A percentile compares a stretch with the other conserved stretches of the same genome.
These are phyloP conservation scores for Westerdykella sp. DNA, from an alignment of 2,329 filamentous ascomycete species.

Conservation along the genomic window DNA sequence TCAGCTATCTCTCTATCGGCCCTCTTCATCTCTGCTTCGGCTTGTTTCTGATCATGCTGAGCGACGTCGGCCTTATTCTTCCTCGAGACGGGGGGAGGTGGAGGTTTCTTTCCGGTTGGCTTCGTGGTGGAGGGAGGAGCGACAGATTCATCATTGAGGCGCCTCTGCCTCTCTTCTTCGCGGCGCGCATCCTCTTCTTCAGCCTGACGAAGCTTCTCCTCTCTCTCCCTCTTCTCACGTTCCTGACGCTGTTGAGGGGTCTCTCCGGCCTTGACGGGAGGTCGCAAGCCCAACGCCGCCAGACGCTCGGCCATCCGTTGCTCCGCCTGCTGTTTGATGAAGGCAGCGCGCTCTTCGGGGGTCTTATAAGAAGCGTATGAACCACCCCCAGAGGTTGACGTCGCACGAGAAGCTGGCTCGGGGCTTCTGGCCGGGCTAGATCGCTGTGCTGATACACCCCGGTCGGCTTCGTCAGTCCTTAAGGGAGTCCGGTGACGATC, in stretches of 20 bases:
- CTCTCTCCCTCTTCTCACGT: conserved; percentile 79
- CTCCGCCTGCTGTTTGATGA: conserved; percentile 95
- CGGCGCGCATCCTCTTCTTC: conserved; percentile 90
- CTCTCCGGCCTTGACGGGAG: conserved; percentile 72
- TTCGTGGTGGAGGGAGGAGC: conserved; percentile 51
- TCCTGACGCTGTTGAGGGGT: conserved; percentile 77
- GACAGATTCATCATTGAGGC: conserved; percentile 70
- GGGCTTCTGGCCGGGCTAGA: conserved; percentile 46
- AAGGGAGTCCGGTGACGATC: conserved; percentile 36
- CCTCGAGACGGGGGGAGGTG: conserved; percentile 64
- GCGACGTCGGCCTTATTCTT: conserved; percentile 56
- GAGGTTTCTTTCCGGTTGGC: conserved; percentile 48
- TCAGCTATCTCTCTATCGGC: conserved; percentile 53
- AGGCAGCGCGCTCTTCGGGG: conserved; percentile 86
- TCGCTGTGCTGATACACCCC: conserved; percentile 32
- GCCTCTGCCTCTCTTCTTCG: conserved; percentile 78
- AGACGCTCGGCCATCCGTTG: conserved; percentile 94
- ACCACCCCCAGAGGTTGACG: conserved; percentile 52
- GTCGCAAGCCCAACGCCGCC: conserved; percentile 85
- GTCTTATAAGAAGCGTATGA: conserved; percentile 82
- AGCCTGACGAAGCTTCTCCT: conserved; percentile 78
- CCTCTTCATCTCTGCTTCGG: conserved; percentile 53
- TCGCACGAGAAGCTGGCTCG: conserved; percentile 49
- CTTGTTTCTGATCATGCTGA: conserved; percentile 52
- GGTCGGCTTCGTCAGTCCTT: conserved; percentile 31